These are phyloP conservation scores for Collybia sp. DNA, from an alignment of 768 basidiomycete genomes.

Conservation along the genomic window DNA sequence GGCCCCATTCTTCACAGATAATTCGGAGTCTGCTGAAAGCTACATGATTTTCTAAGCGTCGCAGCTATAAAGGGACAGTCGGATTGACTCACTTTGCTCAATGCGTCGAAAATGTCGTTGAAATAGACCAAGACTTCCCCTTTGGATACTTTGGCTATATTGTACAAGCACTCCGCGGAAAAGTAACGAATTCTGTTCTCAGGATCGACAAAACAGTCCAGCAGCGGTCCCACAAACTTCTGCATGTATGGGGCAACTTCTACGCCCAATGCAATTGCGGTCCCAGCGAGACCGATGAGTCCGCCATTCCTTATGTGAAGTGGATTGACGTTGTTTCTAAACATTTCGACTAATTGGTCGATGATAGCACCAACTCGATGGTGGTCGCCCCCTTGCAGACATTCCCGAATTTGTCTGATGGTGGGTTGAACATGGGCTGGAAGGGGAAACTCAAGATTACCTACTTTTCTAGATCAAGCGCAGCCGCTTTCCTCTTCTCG, in stretches of 20 bases:
- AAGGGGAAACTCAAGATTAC: conserved; percentile 8
- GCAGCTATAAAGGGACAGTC: background rate
- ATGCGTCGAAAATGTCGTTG: conserved; percentile 96
- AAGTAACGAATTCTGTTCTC: conserved; percentile 97
- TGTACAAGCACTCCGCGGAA: conserved; percentile 97
- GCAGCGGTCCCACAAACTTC: conserved; percentile 83
- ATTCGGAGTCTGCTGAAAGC: conserved; percentile 94
- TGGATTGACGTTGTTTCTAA: conserved; percentile 75
- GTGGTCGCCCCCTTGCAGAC: conserved; percentile 75
- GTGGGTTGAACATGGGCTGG: conserved; percentile 1
- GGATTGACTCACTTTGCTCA: conserved; percentile 77
- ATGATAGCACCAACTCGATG: conserved; percentile 83
- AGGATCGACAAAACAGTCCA: conserved; percentile 88
- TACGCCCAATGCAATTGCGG: conserved; percentile 93
- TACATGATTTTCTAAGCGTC: conserved; percentile 25
- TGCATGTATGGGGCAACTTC: conserved; percentile 94
- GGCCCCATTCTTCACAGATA: conserved; percentile 97
- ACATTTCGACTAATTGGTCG: conserved; percentile 94
- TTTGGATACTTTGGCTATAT: conserved; percentile 96
- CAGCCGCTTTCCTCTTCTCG: conserved; percentile 94
- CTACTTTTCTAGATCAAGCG: conserved; percentile 93
- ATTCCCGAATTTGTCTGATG: conserved; percentile 78
- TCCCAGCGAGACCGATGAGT: conserved; percentile 91
- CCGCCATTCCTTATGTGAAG: conserved; percentile 92
- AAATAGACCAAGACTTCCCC: conserved; percentile 96